Evolutionary conservation across 78 protist species (phyloP).

Genomic region (Dictyostelium intermedium): DNA sequence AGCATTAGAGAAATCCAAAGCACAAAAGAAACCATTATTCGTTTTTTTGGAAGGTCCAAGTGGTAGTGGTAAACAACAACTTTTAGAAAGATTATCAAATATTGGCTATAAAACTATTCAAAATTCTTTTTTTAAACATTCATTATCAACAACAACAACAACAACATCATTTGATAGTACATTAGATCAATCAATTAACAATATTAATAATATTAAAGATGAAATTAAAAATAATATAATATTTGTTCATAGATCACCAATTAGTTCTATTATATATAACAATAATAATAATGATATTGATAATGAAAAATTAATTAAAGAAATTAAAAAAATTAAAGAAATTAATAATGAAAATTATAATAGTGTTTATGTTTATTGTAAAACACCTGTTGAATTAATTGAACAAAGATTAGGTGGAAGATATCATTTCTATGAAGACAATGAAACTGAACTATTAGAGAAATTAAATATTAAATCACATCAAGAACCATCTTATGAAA

Average conservation of each 20-base stretch:
- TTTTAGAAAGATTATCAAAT: conserved; percentile 39
- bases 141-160: not conserved
- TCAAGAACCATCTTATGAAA: not conserved
- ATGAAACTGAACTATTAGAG: not conserved
- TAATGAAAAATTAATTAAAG: not conserved
- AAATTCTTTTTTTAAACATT: conserved; percentile 14
- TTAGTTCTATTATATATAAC: conserved; percentile 43
- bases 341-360: conserved; percentile 4
- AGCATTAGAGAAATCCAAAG: not conserved
- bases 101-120: conserved; percentile 37
- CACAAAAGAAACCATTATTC: conserved; percentile 12
- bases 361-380: conserved; percentile 34
- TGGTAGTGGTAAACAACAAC: conserved; percentile 57
- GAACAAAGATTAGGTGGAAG: conserved; percentile 68
- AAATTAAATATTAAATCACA: not conserved
- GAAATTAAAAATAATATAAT: conserved; percentile 15
- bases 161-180: not conserved
- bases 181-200: not conserved
- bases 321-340: not conserved
- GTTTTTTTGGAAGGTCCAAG: conserved; percentile 66
- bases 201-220: not conserved
- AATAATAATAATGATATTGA: not conserved
- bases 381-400: conserved; percentile 60
- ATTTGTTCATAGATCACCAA: conserved; percentile 63
- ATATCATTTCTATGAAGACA: conserved; percentile 32